A percentile compares a stretch with the other conserved stretches of the same genome.
Evolutionary conservation across 208 protist species (phyloP).

Genomic region (Balamuthia mandrillaris): DNA sequence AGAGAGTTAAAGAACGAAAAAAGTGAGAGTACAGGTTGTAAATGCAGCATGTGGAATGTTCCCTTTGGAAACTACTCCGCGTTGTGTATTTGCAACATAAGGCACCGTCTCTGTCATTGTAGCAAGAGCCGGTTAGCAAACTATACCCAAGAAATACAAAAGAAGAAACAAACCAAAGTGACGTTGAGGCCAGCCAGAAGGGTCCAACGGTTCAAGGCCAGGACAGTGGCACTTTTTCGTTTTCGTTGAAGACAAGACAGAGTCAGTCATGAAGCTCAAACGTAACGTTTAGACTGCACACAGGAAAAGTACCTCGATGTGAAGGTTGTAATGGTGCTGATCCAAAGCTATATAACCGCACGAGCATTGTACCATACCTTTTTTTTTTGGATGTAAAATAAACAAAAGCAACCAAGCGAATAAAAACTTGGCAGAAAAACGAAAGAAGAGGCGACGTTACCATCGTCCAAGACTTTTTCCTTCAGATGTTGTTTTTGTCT

Average conservation of each 20-base stretch:
- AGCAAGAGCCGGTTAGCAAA: too few relatives aligned
- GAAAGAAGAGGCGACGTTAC: too few relatives aligned
- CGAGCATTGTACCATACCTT: background rate
- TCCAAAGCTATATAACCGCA: background rate
- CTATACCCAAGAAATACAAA: too few relatives aligned
- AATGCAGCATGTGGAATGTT: background rate
- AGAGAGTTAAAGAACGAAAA: too few relatives aligned
- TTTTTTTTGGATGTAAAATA: too few relatives aligned
- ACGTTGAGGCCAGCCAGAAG: background rate
- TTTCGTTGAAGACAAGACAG: background rate
- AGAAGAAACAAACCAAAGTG: too few relatives aligned
- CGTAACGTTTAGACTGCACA: background rate
- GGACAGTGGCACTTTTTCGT: background rate
- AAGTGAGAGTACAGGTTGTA: background rate
- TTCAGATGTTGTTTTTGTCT: background rate
- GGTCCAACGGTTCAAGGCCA: background rate
- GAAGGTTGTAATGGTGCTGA: background rate
- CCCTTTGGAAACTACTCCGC: background rate
- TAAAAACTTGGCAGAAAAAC: too few relatives aligned
- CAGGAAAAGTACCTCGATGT: background rate
- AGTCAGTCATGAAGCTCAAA: background rate
- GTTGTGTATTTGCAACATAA: background rate
- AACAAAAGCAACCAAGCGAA: too few relatives aligned
- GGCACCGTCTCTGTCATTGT: conserved; percentile 6
- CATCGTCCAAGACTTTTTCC: too few relatives aligned